Conservation (phyloP, 78 protist species). For the Tieghemostelium lacteum region DNA sequence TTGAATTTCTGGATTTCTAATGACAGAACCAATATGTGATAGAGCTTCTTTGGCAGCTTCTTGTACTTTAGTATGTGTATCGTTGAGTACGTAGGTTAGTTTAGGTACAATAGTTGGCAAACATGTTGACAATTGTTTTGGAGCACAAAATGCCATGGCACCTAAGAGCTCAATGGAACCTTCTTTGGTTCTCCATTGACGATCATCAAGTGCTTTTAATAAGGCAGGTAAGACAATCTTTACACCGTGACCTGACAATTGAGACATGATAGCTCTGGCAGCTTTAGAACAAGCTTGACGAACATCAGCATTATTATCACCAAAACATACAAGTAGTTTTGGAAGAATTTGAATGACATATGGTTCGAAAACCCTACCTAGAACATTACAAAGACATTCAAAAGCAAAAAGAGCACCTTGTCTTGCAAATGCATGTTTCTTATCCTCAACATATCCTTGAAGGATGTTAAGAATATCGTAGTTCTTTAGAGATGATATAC, state of each 20-base stretch:
- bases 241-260: constrained; percentile 91
- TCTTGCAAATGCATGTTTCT: constrained; percentile 68
- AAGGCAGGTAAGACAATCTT: constrained; percentile 93
- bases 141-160: constrained; percentile 95
- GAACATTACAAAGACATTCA: constrained; percentile 68
- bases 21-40: constrained; percentile 91
- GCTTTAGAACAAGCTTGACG: constrained; percentile 84
- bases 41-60: constrained; percentile 93
- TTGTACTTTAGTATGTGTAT: constrained; percentile 93
- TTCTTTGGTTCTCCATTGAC: constrained; percentile 94
- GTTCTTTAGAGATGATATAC: constrained; percentile 87
- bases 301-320: constrained; percentile 87
- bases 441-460: constrained; percentile 46
- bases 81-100: constrained; percentile 82
- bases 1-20: constrained; percentile 96
- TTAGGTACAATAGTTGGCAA: constrained; percentile 95
- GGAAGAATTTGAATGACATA: constrained; percentile 91
- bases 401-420: constrained; percentile 93
- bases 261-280: constrained; percentile 85
- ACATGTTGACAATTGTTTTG: constrained; percentile 91
- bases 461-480: constrained; percentile 77
- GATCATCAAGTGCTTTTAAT: constrained; percentile 85
- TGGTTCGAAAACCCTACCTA: constrained; percentile 97
- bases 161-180: constrained; percentile 90
- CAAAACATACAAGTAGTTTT: constrained; percentile 84